Evolutionary conservation across 2,329 filamentous ascomycete genomes (phyloP).

Genomic region (Penicillium hesseltinei): DNA sequence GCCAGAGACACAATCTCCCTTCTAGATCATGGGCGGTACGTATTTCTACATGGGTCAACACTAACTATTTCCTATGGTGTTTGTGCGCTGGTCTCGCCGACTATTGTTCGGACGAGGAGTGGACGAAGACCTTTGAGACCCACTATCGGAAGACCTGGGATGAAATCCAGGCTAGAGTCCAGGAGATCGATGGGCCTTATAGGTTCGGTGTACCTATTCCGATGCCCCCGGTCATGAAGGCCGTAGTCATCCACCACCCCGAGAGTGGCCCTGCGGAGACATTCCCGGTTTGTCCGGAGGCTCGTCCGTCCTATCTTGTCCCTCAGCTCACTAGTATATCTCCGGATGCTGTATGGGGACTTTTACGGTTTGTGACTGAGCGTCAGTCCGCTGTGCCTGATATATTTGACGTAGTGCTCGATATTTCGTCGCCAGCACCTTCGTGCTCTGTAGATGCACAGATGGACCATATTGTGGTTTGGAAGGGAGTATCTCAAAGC

Average conservation of each 20-base stretch:
- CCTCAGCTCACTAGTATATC: not conserved
- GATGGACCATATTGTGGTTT: no score
- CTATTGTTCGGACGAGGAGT: not conserved
- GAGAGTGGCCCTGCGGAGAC: not conserved
- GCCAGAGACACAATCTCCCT: not conserved
- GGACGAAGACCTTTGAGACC: not conserved
- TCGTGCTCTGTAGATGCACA: not conserved
- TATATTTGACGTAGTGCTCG: not conserved
- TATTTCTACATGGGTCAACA: slow-evolving; percentile 5
- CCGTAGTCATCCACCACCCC: not conserved
- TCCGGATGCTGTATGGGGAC: not conserved
- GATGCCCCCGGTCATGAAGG: not conserved
- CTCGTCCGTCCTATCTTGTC: not conserved
- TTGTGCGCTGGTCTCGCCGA: not conserved
- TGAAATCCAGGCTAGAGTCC: not conserved
- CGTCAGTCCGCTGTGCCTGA: not conserved
- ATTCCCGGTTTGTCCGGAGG: not conserved
- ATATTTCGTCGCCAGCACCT: not conserved
- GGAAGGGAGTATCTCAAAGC: no score
- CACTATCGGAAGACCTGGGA: not conserved
- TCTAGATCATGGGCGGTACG: not conserved
- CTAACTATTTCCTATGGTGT: slow-evolving; percentile 7
- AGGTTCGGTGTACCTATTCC: not conserved
- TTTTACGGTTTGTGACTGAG: not conserved
- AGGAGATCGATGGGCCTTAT: not conserved